Conservation (phyloP, 73 alveolate species). For the Paramecium tetraurelia region DNA sequence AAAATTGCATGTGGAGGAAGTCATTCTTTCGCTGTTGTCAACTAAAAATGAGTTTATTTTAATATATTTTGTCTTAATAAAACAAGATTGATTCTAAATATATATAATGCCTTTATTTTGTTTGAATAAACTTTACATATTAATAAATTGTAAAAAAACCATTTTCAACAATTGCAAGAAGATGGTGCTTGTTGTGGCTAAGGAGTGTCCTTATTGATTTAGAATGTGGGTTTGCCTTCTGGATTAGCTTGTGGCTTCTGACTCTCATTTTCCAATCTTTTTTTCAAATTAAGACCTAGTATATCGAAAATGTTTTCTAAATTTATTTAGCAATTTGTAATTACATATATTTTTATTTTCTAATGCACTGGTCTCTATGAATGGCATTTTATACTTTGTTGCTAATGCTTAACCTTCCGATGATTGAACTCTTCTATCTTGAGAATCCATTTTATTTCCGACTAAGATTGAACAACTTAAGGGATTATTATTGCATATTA, state of each 20-base stretch:
- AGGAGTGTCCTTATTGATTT: neutral
- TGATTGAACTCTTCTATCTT: conserved; percentile 47
- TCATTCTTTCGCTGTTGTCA: conserved; percentile 51
- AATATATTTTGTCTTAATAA: neutral
- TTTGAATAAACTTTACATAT: neutral
- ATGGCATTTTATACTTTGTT: conserved; percentile 52
- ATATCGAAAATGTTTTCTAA: neutral
- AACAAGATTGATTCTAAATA: neutral
- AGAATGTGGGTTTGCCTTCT: neutral
- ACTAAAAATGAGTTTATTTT: neutral
- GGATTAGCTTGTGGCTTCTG: neutral
- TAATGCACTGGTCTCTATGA: conserved; percentile 66
- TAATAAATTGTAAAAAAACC: neutral
- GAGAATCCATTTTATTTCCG: conserved; percentile 68
- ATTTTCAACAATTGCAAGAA: neutral
- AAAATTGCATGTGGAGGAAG: conserved; percentile 60
- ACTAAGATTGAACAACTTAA: conserved; percentile 54
- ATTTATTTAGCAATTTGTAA: neutral
- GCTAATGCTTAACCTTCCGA: conserved; percentile 58
- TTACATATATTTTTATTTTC: conserved; percentile 37
- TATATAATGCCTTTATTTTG: neutral
- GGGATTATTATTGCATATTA: neutral
- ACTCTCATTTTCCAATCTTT: neutral
- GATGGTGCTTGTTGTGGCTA: neutral
- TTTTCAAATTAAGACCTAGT: neutral